A percentile compares a stretch with the other conserved stretches of the same genome.
Evolutionary conservation across 2,329 filamentous ascomycete species (phyloP).

Genomic region (Scedosporium minutisporum): DNA sequence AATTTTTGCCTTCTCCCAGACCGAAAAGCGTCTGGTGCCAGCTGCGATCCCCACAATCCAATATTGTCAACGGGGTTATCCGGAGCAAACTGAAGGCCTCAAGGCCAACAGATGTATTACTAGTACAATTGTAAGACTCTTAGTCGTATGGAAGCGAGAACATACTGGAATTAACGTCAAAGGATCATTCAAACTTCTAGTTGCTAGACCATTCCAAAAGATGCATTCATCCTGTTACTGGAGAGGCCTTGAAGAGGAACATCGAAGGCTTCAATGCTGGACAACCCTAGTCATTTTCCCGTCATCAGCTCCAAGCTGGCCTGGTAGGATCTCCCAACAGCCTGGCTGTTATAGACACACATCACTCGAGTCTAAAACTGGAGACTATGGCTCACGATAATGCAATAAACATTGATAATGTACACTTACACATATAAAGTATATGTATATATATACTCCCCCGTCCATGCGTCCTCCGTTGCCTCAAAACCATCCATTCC

Average conservation of each 20-base stretch:
- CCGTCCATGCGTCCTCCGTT: not conserved
- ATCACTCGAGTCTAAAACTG: not conserved
- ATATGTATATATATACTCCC: slow-evolving; percentile 1
- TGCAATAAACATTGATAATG: not conserved
- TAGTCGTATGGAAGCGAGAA: no score
- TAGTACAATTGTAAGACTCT: no score
- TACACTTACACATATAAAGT: not conserved
- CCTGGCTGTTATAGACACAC: no score
- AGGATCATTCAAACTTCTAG: no score
- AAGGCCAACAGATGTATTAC: no score
- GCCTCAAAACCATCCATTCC: not conserved
- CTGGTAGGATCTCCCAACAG: no score
- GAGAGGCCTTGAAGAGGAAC: not conserved
- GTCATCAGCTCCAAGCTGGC: no score
- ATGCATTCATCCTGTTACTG: not conserved
- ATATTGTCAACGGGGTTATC: no score
- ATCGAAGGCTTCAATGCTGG: no score
- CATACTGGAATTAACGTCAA: no score
- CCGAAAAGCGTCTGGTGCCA: not conserved
- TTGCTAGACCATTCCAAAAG: not conserved
- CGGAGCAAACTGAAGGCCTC: no score
- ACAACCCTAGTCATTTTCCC: no score
- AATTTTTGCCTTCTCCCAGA: not conserved
- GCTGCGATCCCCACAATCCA: not conserved
- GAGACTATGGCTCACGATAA: not conserved